Evolutionary conservation across 2,329 filamentous ascomycete genomes (phyloP), one percentile per base, ranked within the genome.

Genomic region (Colletotrichum spinosum): DNA sequence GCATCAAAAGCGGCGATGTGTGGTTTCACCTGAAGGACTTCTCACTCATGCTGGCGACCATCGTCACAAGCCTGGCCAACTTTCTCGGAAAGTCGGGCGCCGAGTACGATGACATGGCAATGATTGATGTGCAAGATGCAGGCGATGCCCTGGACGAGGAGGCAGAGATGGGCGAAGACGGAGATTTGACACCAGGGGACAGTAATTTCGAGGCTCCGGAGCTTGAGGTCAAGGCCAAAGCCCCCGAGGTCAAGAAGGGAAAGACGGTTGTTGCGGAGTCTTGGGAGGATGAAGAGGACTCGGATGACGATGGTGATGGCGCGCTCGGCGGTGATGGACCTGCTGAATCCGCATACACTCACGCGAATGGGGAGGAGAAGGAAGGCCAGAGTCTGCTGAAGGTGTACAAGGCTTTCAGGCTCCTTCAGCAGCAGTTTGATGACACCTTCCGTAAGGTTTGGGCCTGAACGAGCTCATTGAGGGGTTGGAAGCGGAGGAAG

Each of bases 11-110:
- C 1, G 85, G 86, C 5, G 90, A 93, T 51, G 83, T 92, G 8
- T 94, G 91, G 92, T 94, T 90, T 71, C 72, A 85, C 2, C 80
- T 94, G 2, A 92, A 93, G 51, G 81, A 83, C 67, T 85, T 85
- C 58, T 83, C 79, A 0, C 72, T 86, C 17, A 74, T 90, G 0
- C 80, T 92, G 0, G 90, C 90, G 1, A 92, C 92, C 9, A 92
- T 96, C 68, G 85, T 92, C 39, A 89, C 89, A 0, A 88, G 85
- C 52, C 74, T 92, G 2, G 81, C 81, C 6, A 85, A 85, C 67
- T 86, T 89, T 70, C 76, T 85, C 8, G 25, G 25, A 3, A 73
- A 73, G 13, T 75, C 73, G 15, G 73, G 77, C 3, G 75, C 80
- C 48, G 70, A 69, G 33, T 61, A 64, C 1, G 66, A 71, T 11